These are phyloP conservation scores for Marasmius tenuissimus DNA, from an alignment of 1,284 basidiomycete genomes.

Conservation along the genomic window DNA sequence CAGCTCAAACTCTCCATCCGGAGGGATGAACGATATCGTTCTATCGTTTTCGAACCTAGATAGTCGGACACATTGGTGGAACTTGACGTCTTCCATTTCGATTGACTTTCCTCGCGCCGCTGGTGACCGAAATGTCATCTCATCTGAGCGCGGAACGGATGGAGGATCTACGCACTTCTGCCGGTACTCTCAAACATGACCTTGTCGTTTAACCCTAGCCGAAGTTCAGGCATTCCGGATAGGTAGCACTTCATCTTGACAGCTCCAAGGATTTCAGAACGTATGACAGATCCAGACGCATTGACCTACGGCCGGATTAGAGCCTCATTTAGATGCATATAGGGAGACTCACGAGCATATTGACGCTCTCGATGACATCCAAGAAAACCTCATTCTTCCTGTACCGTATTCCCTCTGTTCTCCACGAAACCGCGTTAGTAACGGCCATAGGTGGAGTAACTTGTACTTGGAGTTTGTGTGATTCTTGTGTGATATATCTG, in stretches of 20 bases:
- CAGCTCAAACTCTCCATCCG: constrained; percentile 98
- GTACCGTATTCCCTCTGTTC: constrained; percentile 97
- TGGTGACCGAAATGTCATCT: constrained; percentile 27
- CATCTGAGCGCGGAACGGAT: constrained; percentile 1
- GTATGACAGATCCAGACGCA: constrained; percentile 94
- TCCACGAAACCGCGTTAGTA: constrained; percentile 98
- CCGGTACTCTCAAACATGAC: constrained; percentile 99
- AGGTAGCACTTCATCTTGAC: constrained; percentile 99
- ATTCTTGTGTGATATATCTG: constrained; percentile 99
- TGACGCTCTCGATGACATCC: constrained; percentile 98
- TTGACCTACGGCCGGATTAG: constrained; percentile 67
- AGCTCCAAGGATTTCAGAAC: constrained; percentile 96
- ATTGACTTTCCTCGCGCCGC: constrained; percentile 96
- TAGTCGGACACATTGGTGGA: constrained; percentile 99
- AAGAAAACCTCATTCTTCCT: constrained; percentile 99
- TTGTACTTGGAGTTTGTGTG: constrained; percentile 97
- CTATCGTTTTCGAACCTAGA: constrained; percentile 98
- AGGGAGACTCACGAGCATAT: constrained; percentile 73
- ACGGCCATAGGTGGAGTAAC: constrained; percentile 96
- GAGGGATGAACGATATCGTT: constrained; percentile 98
- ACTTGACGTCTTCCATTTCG: constrained; percentile 99
- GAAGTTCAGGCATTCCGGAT: constrained; percentile 97
- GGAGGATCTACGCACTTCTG: constrained; percentile 61
- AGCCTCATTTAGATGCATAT: constrained; percentile 10
- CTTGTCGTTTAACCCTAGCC: constrained; percentile 97